Evolutionary conservation across 2,329 filamentous ascomycete genomes (phyloP).

Genomic region (Hymenoscyphus fructigenus): DNA sequence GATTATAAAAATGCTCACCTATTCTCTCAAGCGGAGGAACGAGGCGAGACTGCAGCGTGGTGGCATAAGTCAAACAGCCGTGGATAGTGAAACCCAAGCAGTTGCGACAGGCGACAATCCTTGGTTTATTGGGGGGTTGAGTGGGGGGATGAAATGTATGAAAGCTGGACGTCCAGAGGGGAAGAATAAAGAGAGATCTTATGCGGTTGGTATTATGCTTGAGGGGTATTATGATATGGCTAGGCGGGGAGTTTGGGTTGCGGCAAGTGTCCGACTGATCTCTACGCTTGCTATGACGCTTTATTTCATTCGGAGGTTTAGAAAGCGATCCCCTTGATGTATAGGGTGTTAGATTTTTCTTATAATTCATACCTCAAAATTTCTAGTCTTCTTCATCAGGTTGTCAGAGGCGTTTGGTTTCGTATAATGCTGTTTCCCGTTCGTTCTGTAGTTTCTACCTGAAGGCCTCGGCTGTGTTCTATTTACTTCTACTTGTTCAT

Average conservation of each 20-base stretch:
- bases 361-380: neutral
- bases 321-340: conserved; percentile 4
- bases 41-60: conserved; percentile 31
- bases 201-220: conserved; percentile 35
- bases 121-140: conserved; percentile 25
- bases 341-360: neutral
- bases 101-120: conserved; percentile 26
- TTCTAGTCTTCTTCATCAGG: neutral
- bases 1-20: conserved; percentile 59
- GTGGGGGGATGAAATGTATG: conserved; percentile 20
- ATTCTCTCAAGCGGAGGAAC: conserved; percentile 54
- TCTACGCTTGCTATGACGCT: conserved; percentile 7
- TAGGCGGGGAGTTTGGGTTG: conserved; percentile 32
- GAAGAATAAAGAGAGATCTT: conserved; percentile 24
- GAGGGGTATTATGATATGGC: conserved; percentile 36
- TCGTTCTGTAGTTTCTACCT: too few species aligned
- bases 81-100: conserved; percentile 32
- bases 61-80: conserved; percentile 33
- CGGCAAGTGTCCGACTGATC: conserved; percentile 24
- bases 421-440: too few species aligned
- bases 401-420: neutral
- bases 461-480: too few species aligned
- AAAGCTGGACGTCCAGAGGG: too few species aligned
- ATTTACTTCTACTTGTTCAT: too few species aligned
- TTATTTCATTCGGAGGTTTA: conserved; percentile 8